These are phyloP conservation scores for Ammopiptanthus mongolicus DNA, from an alignment of 306 rosid species.

Conservation along the genomic window DNA sequence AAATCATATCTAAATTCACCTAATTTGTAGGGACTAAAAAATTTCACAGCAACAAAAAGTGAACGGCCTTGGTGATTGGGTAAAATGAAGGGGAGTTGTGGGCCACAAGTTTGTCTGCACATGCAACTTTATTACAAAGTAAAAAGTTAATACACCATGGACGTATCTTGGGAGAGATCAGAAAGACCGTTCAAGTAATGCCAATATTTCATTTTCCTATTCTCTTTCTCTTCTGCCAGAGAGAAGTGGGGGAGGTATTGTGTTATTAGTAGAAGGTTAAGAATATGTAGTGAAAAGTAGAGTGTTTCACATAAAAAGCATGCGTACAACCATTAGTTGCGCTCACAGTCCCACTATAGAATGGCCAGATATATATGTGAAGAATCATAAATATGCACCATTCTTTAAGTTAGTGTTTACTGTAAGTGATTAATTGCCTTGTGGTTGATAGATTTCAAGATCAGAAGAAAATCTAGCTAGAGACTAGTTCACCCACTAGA, in stretches of 20 bases:
- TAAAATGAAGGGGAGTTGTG: neutral
- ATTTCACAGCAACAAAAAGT: too few relatives aligned
- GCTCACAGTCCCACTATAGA: constrained; percentile 10
- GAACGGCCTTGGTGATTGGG: neutral
- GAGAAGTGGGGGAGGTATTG: constrained; percentile 1
- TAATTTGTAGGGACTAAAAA: too few relatives aligned
- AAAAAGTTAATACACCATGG: neutral
- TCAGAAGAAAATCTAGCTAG: neutral
- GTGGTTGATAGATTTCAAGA: constrained; percentile 17
- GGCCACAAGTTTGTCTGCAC: constrained; percentile 23
- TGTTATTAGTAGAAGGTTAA: neutral
- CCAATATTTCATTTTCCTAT: neutral
- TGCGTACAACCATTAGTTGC: constrained; percentile 20
- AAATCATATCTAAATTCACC: too few relatives aligned
- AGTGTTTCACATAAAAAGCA: constrained; percentile 9
- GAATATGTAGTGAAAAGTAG: constrained; percentile 4
- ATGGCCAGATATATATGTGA: neutral
- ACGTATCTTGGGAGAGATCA: neutral
- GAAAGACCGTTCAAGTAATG: neutral
- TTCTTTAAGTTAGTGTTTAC: constrained; percentile 24
- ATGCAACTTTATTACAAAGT: constrained; percentile 6
- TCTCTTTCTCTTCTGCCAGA: neutral
- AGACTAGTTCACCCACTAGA: neutral
- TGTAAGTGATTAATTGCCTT: neutral
- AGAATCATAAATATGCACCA: constrained; percentile 25